These are phyloP conservation scores for Cadophora luteo-olivacea DNA, from an alignment of 2,329 filamentous ascomycete genomes.

Conservation along the genomic window DNA sequence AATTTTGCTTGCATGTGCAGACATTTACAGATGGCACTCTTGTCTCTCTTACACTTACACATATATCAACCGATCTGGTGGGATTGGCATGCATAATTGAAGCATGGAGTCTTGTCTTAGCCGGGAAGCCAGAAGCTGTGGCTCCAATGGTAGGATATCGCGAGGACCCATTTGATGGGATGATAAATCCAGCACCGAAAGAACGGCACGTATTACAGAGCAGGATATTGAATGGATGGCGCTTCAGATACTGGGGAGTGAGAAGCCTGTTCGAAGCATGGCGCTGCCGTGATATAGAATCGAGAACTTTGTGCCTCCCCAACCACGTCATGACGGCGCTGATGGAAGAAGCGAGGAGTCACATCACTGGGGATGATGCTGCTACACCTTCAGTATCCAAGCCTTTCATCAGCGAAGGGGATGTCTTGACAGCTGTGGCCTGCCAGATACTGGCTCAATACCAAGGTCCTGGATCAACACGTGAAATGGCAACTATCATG, in stretches of 20 bases:
- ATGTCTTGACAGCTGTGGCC: constrained; percentile 5
- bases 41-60: constrained; percentile 2
- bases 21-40: constrained; percentile 11
- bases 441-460: constrained; percentile 4
- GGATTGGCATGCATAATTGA: constrained; percentile 1
- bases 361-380: not conserved
- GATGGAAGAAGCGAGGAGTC: not conserved
- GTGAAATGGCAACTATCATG: constrained; percentile 10
- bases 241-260: constrained; percentile 7
- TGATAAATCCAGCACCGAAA: not conserved
- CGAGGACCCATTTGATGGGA: not conserved
- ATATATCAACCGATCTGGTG: constrained; percentile 6
- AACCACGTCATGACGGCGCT: not conserved
- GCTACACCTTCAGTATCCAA: not conserved
- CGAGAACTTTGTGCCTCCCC: constrained; percentile 4
- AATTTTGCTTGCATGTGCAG: constrained; percentile 15
- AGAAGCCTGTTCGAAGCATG: constrained; percentile 3
- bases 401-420: constrained; percentile 15
- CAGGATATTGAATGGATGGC: not conserved
- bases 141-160: constrained; percentile 9
- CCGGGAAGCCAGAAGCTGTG: constrained; percentile 12
- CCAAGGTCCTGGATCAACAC: constrained; percentile 1
- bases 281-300: constrained; percentile 4
- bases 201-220: not conserved
- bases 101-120: constrained; percentile 11